Percentiles rank a stretch among this genome's conserved stretches.
These are phyloP conservation scores for Cystofilobasidium macerans DNA, from an alignment of 768 basidiomycete species.

Conservation along the genomic window DNA sequence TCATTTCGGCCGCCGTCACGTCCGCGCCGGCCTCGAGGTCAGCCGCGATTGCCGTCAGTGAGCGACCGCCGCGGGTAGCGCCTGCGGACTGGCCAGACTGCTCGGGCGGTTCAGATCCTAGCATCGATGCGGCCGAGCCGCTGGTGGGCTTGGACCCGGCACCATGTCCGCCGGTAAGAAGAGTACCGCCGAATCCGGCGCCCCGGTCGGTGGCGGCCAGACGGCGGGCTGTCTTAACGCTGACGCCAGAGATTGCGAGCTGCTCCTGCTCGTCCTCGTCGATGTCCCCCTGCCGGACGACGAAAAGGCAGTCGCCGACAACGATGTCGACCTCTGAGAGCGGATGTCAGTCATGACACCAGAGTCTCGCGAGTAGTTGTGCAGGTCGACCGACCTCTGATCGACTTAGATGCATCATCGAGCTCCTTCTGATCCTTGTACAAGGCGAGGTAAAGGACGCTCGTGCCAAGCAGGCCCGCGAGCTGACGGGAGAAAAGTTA, in stretches of 20 bases:
- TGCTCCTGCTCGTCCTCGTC: constrained; percentile 11
- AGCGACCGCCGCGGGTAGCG: not conserved
- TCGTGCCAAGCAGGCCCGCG: not conserved
- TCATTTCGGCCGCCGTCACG: not conserved
- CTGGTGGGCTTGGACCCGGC: not conserved
- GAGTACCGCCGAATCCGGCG: constrained; percentile 12
- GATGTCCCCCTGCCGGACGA: constrained; percentile 35
- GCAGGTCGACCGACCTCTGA: not conserved
- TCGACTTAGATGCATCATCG: constrained; percentile 10
- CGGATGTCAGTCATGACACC: not conserved
- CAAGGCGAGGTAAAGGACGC: constrained; percentile 11
- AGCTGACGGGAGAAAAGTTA: not conserved
- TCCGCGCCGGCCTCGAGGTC: not conserved
- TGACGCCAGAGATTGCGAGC: constrained; percentile 3
- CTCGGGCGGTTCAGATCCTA: not conserved
- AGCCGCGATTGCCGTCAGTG: not conserved
- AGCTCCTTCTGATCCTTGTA: not conserved
- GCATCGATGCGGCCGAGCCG: not conserved
- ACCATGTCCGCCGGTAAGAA: not conserved
- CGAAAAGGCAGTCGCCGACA: constrained; percentile 35
- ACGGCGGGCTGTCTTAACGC: not conserved
- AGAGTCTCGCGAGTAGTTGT: no score
- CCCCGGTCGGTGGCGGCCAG: not conserved
- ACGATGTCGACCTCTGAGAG: constrained; percentile 33
- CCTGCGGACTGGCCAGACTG: no score